These are phyloP conservation scores for Jackrogersella multiformis DNA, from an alignment of 495 filamentous ascomycete genomes.

Conservation along the genomic window DNA sequence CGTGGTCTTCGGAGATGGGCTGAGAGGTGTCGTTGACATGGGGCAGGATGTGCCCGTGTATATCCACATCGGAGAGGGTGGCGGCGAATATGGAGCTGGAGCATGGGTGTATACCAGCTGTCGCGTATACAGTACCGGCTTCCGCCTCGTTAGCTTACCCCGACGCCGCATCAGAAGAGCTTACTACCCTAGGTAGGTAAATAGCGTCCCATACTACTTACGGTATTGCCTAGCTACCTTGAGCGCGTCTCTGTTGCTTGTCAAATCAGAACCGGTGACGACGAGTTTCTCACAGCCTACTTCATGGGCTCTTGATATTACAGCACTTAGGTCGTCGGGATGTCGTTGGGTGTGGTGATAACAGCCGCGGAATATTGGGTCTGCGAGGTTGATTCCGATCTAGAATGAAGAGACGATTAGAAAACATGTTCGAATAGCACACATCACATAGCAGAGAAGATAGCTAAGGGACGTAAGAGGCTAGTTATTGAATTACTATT, in stretches of 20 bases:
- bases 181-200: no score
- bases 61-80: slow-evolving; percentile 60
- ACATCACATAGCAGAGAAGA: neutral
- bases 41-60: slow-evolving; percentile 53
- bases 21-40: slow-evolving; percentile 54
- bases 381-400: slow-evolving; percentile 94
- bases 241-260: slow-evolving; percentile 78
- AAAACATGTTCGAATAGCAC: neutral
- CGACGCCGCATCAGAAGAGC: no score
- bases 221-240: slow-evolving; percentile 76
- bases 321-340: slow-evolving; percentile 77
- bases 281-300: slow-evolving; percentile 89
- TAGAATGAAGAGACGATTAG: slow-evolving; percentile 32
- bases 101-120: slow-evolving; percentile 94
- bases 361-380: slow-evolving; percentile 82
- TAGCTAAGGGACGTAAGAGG: neutral
- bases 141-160: slow-evolving; percentile 25
- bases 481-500: neutral
- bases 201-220: no score
- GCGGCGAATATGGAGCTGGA: slow-evolving; percentile 71
- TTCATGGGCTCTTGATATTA: slow-evolving; percentile 76
- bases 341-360: slow-evolving; percentile 87
- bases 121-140: slow-evolving; percentile 86
- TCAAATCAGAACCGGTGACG: slow-evolving; percentile 89
- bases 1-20: slow-evolving; percentile 52